phyloP scores from a whole-genome alignment of 805 yeast genomes.

The Cyberlindnera petersonii region DNA sequence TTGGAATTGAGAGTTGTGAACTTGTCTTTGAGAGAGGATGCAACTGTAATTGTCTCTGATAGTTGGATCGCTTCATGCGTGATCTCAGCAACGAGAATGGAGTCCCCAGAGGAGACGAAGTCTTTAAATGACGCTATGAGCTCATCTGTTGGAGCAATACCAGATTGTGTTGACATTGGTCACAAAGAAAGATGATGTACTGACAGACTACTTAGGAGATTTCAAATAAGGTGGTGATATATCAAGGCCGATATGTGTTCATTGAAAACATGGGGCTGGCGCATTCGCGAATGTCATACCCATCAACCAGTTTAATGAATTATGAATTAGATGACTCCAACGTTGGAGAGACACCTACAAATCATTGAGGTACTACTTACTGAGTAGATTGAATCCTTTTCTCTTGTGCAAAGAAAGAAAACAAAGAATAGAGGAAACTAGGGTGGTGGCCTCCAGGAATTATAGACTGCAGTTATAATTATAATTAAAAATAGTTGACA shows the following conservation, averaged over 20 bases:
- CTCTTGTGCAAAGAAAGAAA: no score
- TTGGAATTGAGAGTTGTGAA: constrained; percentile 31
- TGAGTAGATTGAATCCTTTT: no score
- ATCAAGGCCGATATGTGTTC: background rate
- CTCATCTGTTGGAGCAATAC: constrained; percentile 45
- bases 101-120: constrained; percentile 32
- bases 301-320: no score
- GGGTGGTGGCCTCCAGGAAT: no score
- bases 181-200: background rate
- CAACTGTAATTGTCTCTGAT: constrained; percentile 30
- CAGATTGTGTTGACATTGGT: constrained; percentile 60
- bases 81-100: constrained; percentile 38
- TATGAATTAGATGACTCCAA: no score
- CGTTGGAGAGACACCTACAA: no score
- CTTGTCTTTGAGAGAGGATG: constrained; percentile 33
- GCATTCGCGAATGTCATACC: no score
- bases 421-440: no score
- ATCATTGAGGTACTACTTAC: no score
- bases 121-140: constrained; percentile 43
- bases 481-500: no score
- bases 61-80: constrained; percentile 34
- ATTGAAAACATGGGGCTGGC: no score
- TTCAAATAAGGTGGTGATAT: background rate
- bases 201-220: background rate
- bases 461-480: no score